These are phyloP conservation scores for Rutstroemia sp. DNA, from an alignment of 2,329 filamentous ascomycete species.

Conservation along the genomic window DNA sequence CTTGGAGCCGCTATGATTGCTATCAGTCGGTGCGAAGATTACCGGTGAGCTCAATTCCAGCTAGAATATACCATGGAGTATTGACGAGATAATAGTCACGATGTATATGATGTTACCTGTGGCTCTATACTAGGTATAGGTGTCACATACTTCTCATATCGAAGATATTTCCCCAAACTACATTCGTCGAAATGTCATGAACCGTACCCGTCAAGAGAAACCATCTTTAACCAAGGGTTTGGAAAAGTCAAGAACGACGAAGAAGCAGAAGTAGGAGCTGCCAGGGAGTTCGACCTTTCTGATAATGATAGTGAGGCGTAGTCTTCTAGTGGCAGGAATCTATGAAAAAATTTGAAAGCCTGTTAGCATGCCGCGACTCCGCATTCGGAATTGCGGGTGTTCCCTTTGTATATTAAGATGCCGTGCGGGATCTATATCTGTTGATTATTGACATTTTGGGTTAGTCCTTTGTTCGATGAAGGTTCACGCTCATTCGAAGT, in stretches of 20 bases:
- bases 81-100: constrained; percentile 37
- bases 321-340: neutral
- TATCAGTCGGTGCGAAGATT: constrained; percentile 62
- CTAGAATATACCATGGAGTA: neutral
- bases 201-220: constrained; percentile 41
- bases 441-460: too few relatives aligned
- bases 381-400: neutral
- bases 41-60: constrained; percentile 35
- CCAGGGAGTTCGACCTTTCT: constrained; percentile 10
- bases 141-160: constrained; percentile 59
- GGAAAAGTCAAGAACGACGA: constrained; percentile 29
- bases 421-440: too few relatives aligned
- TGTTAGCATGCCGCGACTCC: neutral
- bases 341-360: neutral
- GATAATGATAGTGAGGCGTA: constrained; percentile 4
- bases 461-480: too few relatives aligned
- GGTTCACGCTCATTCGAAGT: too few relatives aligned
- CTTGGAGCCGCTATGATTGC: constrained; percentile 60
- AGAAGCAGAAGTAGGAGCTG: constrained; percentile 16
- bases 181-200: constrained; percentile 46
- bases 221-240: constrained; percentile 26
- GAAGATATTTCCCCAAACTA: constrained; percentile 54
- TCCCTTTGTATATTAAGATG: neutral
- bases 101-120: constrained; percentile 60
- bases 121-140: constrained; percentile 53